These are phyloP conservation scores for Saccharomycopsis schoenii DNA, from an alignment of 805 yeast species.

Conservation along the genomic window DNA sequence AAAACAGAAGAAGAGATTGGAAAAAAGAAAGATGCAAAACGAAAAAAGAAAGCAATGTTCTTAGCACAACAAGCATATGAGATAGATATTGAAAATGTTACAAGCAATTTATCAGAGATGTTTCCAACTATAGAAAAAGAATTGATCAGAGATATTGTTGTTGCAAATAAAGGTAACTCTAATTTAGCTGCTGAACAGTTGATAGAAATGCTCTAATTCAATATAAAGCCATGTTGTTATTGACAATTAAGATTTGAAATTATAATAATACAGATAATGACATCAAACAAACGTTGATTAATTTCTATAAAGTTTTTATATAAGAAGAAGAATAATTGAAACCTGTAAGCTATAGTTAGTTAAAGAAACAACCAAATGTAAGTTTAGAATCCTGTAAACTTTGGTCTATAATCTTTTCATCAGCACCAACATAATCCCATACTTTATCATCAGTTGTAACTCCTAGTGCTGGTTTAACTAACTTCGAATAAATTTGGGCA, in stretches of 20 bases:
- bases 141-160: constrained; percentile 59
- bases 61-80: constrained; percentile 31
- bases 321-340: background rate
- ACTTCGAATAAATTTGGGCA: background rate
- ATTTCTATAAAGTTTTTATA: too few relatives aligned
- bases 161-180: constrained; percentile 39
- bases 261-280: too few relatives aligned
- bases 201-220: background rate
- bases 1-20: background rate
- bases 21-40: constrained; percentile 26
- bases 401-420: background rate
- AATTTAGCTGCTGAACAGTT: constrained; percentile 26
- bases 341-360: background rate
- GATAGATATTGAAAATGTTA: constrained; percentile 37
- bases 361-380: background rate
- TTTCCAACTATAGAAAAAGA: constrained; percentile 67
- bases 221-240: background rate
- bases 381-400: background rate
- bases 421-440: background rate
- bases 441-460: background rate
- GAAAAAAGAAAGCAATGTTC: constrained; percentile 29
- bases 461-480: background rate
- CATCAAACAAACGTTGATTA: too few relatives aligned
- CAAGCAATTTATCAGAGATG: constrained; percentile 48
- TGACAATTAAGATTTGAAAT: background rate